Conservation (phyloP, 768 basidiomycete species). For the Suillus subluteus region DNA sequence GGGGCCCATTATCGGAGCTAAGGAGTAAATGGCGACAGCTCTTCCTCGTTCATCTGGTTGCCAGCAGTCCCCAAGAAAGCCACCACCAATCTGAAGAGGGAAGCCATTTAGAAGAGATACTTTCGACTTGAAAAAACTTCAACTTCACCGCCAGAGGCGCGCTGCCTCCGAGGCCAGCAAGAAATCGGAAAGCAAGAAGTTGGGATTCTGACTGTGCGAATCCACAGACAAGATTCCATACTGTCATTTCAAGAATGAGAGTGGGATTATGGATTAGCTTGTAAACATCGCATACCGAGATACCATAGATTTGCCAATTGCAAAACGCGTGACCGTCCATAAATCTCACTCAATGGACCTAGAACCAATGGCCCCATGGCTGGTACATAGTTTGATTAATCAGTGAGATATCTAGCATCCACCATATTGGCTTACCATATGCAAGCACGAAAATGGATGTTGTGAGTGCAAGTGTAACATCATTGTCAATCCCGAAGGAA, state of each 20-base stretch:
- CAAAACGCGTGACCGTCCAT: constrained; percentile 63
- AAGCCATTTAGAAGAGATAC: background rate
- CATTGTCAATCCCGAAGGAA: constrained; percentile 57
- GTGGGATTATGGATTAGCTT: background rate
- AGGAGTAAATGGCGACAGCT: constrained; percentile 64
- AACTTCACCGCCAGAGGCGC: constrained; percentile 57
- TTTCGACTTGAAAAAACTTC: background rate
- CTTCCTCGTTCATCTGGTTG: constrained; percentile 61
- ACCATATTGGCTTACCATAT: constrained; percentile 47
- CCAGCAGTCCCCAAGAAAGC: constrained; percentile 68
- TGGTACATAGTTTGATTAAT: constrained; percentile 6
- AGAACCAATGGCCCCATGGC: constrained; percentile 41
- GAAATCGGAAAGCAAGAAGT: constrained; percentile 68
- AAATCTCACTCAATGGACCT: constrained; percentile 74
- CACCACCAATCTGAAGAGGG: constrained; percentile 58
- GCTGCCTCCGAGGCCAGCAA: constrained; percentile 73
- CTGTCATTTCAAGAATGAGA: constrained; percentile 31
- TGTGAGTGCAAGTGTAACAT: constrained; percentile 54
- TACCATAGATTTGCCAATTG: constrained; percentile 70
- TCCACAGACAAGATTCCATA: constrained; percentile 65
- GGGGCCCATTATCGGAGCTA: constrained; percentile 69
- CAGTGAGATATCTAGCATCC: background rate
- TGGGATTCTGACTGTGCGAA: constrained; percentile 62
- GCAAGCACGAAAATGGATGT: constrained; percentile 64
- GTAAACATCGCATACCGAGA: constrained; percentile 45